Evolutionary conservation across 148 eudicot species (phyloP).

Genomic region (Agrostemma githago): DNA sequence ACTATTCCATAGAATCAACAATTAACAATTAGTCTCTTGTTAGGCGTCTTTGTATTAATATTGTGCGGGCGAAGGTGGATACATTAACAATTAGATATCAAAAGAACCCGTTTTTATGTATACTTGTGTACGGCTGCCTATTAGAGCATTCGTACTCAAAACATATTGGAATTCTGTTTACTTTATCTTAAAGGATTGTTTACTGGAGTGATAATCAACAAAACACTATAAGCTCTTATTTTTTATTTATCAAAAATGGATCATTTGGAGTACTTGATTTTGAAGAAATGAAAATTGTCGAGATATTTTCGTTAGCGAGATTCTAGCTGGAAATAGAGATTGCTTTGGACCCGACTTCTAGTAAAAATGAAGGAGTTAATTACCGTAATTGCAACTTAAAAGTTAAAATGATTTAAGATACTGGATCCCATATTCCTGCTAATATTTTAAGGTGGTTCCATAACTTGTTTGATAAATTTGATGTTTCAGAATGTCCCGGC

Average conservation of each 20-base stretch:
- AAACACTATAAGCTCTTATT: background rate
- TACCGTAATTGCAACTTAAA: background rate
- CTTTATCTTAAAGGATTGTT: too few species aligned
- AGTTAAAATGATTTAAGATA: background rate
- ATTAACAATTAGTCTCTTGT: background rate
- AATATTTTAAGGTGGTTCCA: background rate
- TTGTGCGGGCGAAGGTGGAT: background rate
- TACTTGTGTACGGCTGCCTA: background rate
- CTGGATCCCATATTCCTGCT: background rate
- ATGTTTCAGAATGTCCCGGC: constrained; percentile 35
- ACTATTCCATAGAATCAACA: background rate
- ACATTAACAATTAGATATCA: background rate
- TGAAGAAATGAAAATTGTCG: background rate
- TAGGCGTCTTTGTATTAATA: background rate
- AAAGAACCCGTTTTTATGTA: background rate
- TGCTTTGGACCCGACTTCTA: background rate
- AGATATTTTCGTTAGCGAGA: background rate
- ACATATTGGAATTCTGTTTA: background rate
- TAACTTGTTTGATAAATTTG: background rate
- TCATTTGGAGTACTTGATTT: background rate
- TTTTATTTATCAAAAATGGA: background rate
- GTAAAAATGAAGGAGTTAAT: background rate
- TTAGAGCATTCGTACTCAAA: too few species aligned
- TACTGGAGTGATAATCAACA: background rate
- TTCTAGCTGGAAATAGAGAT: background rate